Evolutionary conservation across 345 rosid genomes (phyloP).

Genomic region (Arabidopsis thaliana): TAIR10.1 NC_003070.9:21123001-21123500

Average conservation of each 20-base stretch:
- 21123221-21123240: constrained; percentile 11
- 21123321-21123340: neutral
- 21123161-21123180: neutral
- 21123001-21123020: constrained; percentile 74
- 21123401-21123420: neutral
- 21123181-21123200: neutral
- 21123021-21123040: constrained; percentile 72
- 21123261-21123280: neutral
- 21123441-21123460: neutral
- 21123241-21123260: neutral
- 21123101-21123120: constrained; percentile 35
- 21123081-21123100: constrained; percentile 89
- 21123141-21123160: neutral
- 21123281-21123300: neutral
- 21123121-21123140: neutral
- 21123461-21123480: neutral
- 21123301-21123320: neutral
- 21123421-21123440: neutral
- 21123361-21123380: neutral
- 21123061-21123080: constrained; percentile 99
- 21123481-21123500: neutral
- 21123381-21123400: neutral
- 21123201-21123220: constrained; percentile 3
- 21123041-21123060: constrained; percentile 75
- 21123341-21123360: neutral